phyloP scores from a whole-genome alignment of 116 monocot species.

The Dioscorea cayenensis region DNA sequence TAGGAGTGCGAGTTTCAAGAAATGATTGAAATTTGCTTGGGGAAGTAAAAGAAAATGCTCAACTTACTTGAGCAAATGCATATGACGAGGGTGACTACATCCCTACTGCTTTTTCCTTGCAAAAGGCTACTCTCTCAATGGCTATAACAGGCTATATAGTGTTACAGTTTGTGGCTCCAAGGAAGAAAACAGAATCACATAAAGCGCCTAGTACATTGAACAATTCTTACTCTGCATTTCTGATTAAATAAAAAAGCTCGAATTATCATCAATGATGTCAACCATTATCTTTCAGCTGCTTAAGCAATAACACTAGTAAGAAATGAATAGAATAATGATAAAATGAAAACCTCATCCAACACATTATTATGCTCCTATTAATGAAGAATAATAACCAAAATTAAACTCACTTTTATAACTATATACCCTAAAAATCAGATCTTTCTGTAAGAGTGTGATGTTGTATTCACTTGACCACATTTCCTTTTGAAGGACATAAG shows the following conservation, averaged over 20 bases:
- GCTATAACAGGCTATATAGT: slow-evolving; percentile 61
- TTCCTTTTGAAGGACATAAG: background rate
- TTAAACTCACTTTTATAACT: no score
- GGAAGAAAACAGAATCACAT: slow-evolving; percentile 53
- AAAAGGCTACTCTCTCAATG: slow-evolving; percentile 67
- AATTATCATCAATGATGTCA: slow-evolving; percentile 1
- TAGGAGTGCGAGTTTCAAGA: no score
- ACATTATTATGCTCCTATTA: no score
- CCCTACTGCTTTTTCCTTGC: slow-evolving; percentile 76
- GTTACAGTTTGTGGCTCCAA: slow-evolving; percentile 47
- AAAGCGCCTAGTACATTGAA: slow-evolving; percentile 56
- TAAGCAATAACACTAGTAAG: no score
- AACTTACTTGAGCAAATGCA: slow-evolving; percentile 74
- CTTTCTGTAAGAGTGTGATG: no score
- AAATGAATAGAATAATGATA: no score
- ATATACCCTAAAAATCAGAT: no score
- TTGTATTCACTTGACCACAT: no score
- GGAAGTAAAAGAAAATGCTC: background rate
- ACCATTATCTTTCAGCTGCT: background rate
- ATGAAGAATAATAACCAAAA: no score
- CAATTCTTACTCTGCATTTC: slow-evolving; percentile 61
- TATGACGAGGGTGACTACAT: slow-evolving; percentile 78
- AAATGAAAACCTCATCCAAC: no score
- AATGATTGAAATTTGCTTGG: no score
- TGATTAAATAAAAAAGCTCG: slow-evolving; percentile 14